Evolutionary conservation across 177 flowering plant species (phyloP).

Genomic region (Vitis hybrid): DNA sequence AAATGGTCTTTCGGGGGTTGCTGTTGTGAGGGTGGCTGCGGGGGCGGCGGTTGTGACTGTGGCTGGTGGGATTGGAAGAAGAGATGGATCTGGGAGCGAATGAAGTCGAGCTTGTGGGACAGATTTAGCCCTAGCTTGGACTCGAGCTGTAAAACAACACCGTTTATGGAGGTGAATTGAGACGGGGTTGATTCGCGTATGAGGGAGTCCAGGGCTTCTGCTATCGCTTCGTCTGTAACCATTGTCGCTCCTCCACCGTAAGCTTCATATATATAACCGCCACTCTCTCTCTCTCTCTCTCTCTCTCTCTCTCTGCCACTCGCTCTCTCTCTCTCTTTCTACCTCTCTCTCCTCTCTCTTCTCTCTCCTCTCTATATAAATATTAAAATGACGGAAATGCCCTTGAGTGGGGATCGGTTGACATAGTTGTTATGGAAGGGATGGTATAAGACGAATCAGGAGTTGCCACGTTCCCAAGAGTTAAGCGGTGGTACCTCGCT

Average conservation of each 20-base stretch:
- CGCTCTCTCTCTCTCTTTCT: background rate
- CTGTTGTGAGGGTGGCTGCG: slow-evolving; percentile 5
- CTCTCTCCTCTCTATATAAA: slow-evolving; percentile 9
- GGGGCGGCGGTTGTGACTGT: background rate
- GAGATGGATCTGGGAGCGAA: slow-evolving; percentile 38
- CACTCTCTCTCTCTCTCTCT: slow-evolving; percentile 7
- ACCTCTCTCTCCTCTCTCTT: slow-evolving; percentile 3
- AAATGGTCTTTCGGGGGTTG: slow-evolving; percentile 18
- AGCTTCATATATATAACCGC: slow-evolving; percentile 9
- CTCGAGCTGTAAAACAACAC: slow-evolving; percentile 43
- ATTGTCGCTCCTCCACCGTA: slow-evolving; percentile 9
- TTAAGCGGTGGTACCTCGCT: background rate
- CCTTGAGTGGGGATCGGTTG: background rate
- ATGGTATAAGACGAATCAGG: too few species aligned
- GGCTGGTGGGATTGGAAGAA: slow-evolving; percentile 2
- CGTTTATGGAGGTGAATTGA: slow-evolving; percentile 29
- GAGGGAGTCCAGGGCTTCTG: slow-evolving; percentile 37
- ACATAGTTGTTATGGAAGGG: too few species aligned
- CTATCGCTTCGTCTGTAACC: slow-evolving; percentile 52
- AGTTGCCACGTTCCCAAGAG: slow-evolving; percentile 8
- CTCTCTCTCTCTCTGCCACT: background rate
- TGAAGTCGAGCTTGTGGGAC: slow-evolving; percentile 45
- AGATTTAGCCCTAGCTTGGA: slow-evolving; percentile 48
- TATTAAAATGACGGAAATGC: slow-evolving; percentile 6
- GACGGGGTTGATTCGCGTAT: slow-evolving; percentile 39